Percentiles rank a stretch among this genome's conserved stretches.
Conservation (phyloP, 306 rosid species). For the Echinosophora koreensis region DNA sequence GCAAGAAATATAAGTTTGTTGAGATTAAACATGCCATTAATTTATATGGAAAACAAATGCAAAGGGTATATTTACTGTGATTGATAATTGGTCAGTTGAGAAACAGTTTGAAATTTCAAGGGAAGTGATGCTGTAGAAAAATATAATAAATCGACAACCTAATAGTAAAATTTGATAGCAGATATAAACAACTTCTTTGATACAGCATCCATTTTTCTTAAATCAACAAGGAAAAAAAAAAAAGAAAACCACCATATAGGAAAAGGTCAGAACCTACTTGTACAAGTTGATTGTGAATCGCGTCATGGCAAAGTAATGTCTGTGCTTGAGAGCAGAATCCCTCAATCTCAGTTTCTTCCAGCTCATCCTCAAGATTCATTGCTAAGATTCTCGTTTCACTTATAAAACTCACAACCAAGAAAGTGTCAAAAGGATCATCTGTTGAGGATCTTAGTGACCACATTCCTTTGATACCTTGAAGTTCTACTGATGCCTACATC, state of each 20-base stretch:
- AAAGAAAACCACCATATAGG: conserved; percentile 27
- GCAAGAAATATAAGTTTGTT: conserved; percentile 3
- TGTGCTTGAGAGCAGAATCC: conserved; percentile 94
- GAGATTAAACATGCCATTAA: background rate
- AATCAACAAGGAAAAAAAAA: conserved; percentile 27
- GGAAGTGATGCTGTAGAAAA: background rate
- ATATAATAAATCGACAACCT: conserved; percentile 19
- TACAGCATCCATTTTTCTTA: conserved; percentile 10
- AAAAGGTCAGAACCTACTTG: conserved; percentile 65
- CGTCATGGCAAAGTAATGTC: conserved; percentile 97
- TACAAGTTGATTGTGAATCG: conserved; percentile 91
- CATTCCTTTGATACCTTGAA: conserved; percentile 99
- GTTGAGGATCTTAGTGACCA: conserved; percentile 96
- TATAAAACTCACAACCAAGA: conserved; percentile 94
- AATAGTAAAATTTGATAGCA: conserved; percentile 10
- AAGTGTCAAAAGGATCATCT: conserved; percentile 92
- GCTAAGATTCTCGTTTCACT: conserved; percentile 96
- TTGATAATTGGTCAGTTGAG: background rate
- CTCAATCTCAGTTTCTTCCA: conserved; percentile 97
- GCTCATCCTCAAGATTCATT: conserved; percentile 94
- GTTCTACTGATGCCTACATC: conserved; percentile 94
- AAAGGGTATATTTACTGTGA: conserved; percentile 1
- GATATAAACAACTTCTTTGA: background rate
- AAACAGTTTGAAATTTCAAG: background rate
- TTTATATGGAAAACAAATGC: background rate